Evolutionary conservation across 2,329 filamentous ascomycete genomes (phyloP).

Genomic region (Diaporthe capsici): DNA sequence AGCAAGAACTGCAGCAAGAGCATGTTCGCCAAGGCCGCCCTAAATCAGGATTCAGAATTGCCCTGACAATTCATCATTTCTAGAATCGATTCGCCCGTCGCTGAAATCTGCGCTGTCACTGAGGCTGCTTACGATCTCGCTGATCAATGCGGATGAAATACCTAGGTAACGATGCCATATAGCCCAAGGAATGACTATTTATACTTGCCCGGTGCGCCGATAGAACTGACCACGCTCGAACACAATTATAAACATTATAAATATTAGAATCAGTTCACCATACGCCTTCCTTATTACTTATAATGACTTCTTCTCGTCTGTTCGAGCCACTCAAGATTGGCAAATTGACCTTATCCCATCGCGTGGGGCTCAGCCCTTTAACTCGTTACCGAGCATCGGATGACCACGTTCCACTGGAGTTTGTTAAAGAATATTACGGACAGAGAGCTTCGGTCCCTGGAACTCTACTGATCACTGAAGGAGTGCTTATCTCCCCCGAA

Average conservation of each 20-base stretch:
- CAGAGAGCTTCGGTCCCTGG: conserved; percentile 22
- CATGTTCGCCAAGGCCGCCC: neutral
- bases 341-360: conserved; percentile 12
- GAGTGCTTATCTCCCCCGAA: conserved; percentile 62
- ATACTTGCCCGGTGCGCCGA: neutral
- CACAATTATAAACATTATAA: no score
- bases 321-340: conserved; percentile 33
- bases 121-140: neutral
- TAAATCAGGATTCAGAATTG: neutral
- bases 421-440: conserved; percentile 28
- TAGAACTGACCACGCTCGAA: neutral
- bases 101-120: neutral
- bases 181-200: neutral
- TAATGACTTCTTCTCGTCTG: neutral
- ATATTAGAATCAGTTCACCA: neutral
- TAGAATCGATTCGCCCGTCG: neutral
- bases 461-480: conserved; percentile 68
- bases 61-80: neutral
- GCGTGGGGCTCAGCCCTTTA: conserved; percentile 5
- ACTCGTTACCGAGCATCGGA: conserved; percentile 35
- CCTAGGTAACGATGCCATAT: neutral
- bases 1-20: neutral
- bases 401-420: neutral
- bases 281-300: neutral
- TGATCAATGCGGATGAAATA: neutral